These are phyloP conservation scores for Xylaria hypoxylon DNA, from an alignment of 2,329 filamentous ascomycete species.

Conservation along the genomic window DNA sequence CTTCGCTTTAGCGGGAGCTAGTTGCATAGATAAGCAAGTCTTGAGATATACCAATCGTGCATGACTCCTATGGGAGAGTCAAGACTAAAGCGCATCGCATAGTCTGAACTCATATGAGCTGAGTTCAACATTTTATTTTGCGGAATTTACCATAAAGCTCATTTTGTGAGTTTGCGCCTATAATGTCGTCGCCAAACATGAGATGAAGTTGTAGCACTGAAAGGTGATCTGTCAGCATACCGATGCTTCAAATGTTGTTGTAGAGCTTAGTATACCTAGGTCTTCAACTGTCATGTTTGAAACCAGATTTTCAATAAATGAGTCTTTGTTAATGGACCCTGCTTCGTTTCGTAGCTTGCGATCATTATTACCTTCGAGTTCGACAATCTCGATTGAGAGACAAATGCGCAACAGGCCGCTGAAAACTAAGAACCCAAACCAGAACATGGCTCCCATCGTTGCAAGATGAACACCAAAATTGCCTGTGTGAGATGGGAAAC, in stretches of 20 bases:
- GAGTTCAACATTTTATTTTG: not conserved
- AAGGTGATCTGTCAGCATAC: slow-evolving; percentile 24
- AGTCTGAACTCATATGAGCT: slow-evolving; percentile 43
- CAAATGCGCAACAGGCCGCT: slow-evolving; percentile 5
- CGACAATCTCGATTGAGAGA: slow-evolving; percentile 1
- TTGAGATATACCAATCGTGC: slow-evolving; percentile 54
- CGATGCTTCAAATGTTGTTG: not conserved
- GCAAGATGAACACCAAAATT: not conserved
- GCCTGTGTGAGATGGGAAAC: not conserved
- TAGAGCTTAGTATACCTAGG: slow-evolving; percentile 41
- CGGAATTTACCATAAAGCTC: slow-evolving; percentile 51
- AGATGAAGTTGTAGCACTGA: slow-evolving; percentile 58
- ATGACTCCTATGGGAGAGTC: slow-evolving; percentile 56
- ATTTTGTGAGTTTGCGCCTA: slow-evolving; percentile 54
- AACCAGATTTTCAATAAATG: slow-evolving; percentile 46
- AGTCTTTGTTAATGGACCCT: slow-evolving; percentile 37
- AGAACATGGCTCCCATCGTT: slow-evolving; percentile 11
- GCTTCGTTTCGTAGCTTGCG: not conserved
- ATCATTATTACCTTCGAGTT: not conserved
- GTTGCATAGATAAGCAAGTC: not conserved
- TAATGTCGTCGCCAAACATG: slow-evolving; percentile 57
- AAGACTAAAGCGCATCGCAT: slow-evolving; percentile 53
- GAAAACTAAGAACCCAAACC: slow-evolving; percentile 16
- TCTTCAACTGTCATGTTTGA: slow-evolving; percentile 52
- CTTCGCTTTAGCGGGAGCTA: not conserved